Conservation (phyloP, 768 basidiomycete genomes). For the Leucosporidium creatinivorum region DNA sequence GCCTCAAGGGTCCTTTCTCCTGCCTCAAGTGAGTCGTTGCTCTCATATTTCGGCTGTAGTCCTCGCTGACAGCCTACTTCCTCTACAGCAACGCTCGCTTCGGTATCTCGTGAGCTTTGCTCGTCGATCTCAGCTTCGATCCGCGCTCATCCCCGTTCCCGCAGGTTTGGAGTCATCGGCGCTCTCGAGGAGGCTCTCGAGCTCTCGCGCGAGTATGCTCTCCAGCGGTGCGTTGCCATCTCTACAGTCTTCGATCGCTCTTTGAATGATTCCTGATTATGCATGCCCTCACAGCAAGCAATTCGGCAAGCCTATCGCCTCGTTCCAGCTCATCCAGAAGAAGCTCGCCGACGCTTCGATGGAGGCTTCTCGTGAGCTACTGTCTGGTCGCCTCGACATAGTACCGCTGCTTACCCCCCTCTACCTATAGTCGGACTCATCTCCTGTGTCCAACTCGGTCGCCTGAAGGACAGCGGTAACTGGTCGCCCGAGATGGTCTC, state of each 20-base stretch:
- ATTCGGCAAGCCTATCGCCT: slow-evolving; percentile 79
- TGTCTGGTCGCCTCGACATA: slow-evolving; percentile 64
- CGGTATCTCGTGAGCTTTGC: slow-evolving; percentile 53
- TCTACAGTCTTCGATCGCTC: background rate
- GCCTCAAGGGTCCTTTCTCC: slow-evolving; percentile 77
- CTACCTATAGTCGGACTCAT: slow-evolving; percentile 33
- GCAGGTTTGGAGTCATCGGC: slow-evolving; percentile 92
- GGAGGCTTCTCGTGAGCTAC: slow-evolving; percentile 51
- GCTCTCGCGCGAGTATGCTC: slow-evolving; percentile 69
- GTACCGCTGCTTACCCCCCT: slow-evolving; percentile 50
- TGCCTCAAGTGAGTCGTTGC: slow-evolving; percentile 68
- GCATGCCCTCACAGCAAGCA: slow-evolving; percentile 52
- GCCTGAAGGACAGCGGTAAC: slow-evolving; percentile 71
- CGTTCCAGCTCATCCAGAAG: slow-evolving; percentile 97
- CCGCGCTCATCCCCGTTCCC: too few relatives aligned
- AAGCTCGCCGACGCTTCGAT: slow-evolving; percentile 91
- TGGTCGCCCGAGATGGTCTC: slow-evolving; percentile 89
- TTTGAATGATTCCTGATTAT: background rate
- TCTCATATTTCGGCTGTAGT: too few relatives aligned
- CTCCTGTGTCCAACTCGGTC: slow-evolving; percentile 50
- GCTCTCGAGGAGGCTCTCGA: slow-evolving; percentile 84
- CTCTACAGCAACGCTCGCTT: slow-evolving; percentile 16
- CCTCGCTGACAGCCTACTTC: slow-evolving; percentile 44
- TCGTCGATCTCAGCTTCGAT: slow-evolving; percentile 43
- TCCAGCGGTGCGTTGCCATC: slow-evolving; percentile 54